A percentile compares a stretch with the other conserved stretches of the same genome.
Evolutionary conservation across 495 filamentous ascomycete species (phyloP).

Genomic region (Lepidopterella palustris): DNA sequence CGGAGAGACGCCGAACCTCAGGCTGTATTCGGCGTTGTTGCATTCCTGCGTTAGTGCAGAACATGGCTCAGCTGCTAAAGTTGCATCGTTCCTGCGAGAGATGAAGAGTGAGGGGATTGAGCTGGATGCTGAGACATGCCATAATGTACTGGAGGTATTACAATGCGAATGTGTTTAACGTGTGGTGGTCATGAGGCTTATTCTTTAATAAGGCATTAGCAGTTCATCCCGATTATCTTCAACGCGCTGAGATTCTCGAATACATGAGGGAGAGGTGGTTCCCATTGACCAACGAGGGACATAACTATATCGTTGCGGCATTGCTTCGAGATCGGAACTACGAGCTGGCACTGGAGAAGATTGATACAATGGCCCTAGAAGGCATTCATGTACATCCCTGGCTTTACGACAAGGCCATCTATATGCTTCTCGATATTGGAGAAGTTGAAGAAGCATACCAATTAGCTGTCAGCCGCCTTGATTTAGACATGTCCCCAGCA

Average conservation of each 20-base stretch:
- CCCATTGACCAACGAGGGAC: constrained; percentile 54
- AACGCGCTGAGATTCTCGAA: constrained; percentile 64
- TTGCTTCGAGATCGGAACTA: constrained; percentile 72
- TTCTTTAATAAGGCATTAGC: constrained; percentile 53
- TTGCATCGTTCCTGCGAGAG: constrained; percentile 57
- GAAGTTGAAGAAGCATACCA: constrained; percentile 68
- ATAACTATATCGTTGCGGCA: constrained; percentile 62
- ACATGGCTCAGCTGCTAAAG: constrained; percentile 56
- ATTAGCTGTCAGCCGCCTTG: constrained; percentile 8
- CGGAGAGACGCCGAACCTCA: constrained; percentile 54
- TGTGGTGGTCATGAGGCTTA: constrained; percentile 15
- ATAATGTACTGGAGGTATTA: constrained; percentile 61
- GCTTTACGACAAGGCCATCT: constrained; percentile 70
- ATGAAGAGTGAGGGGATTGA: constrained; percentile 57
- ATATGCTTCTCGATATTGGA: constrained; percentile 57
- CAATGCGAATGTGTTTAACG: not conserved
- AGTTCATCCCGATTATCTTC: constrained; percentile 77
- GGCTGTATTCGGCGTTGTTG: constrained; percentile 69
- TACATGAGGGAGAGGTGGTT: constrained; percentile 67
- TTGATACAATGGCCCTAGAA: constrained; percentile 58
- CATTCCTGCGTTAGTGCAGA: constrained; percentile 57
- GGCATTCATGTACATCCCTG: constrained; percentile 54
- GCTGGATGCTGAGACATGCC: constrained; percentile 58
- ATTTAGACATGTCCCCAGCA: constrained; percentile 36
- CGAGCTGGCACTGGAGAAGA: constrained; percentile 69